Evolutionary conservation across 306 rosid species (phyloP).

Genomic region (Potentilla sterilis): DNA sequence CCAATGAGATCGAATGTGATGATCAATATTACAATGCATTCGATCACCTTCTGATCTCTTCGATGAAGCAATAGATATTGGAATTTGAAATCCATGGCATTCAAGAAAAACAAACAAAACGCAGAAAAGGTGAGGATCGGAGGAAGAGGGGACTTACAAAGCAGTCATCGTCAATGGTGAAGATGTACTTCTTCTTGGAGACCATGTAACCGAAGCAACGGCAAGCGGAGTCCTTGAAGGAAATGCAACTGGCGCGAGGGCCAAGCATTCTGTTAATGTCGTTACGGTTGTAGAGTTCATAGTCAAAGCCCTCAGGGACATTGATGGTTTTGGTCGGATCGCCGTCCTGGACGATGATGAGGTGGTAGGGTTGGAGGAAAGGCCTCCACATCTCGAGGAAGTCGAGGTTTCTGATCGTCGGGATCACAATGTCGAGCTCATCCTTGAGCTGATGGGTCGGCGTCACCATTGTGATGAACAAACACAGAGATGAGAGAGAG

Average conservation of each 20-base stretch:
- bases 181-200: conserved; percentile 86
- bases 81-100: too few relatives aligned
- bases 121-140: not conserved
- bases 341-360: conserved; percentile 89
- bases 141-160: conserved; percentile 45
- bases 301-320: conserved; percentile 83
- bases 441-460: conserved; percentile 48
- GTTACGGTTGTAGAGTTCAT: conserved; percentile 75
- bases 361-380: conserved; percentile 66
- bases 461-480: conserved; percentile 30
- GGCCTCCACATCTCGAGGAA: conserved; percentile 95
- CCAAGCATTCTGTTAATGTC: conserved; percentile 81
- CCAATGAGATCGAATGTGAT: not conserved
- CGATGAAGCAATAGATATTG: not conserved
- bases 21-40: not conserved
- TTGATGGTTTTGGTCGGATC: conserved; percentile 73
- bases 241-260: conserved; percentile 72
- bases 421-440: conserved; percentile 88
- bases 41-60: not conserved
- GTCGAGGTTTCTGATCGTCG: conserved; percentile 85
- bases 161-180: conserved; percentile 90
- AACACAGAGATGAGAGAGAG: not conserved
- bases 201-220: conserved; percentile 97
- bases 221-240: conserved; percentile 93
- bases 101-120: not conserved